Evolutionary conservation across 176 grass and related monocot species (phyloP).

Genomic region (Metroxylon sagu): DNA sequence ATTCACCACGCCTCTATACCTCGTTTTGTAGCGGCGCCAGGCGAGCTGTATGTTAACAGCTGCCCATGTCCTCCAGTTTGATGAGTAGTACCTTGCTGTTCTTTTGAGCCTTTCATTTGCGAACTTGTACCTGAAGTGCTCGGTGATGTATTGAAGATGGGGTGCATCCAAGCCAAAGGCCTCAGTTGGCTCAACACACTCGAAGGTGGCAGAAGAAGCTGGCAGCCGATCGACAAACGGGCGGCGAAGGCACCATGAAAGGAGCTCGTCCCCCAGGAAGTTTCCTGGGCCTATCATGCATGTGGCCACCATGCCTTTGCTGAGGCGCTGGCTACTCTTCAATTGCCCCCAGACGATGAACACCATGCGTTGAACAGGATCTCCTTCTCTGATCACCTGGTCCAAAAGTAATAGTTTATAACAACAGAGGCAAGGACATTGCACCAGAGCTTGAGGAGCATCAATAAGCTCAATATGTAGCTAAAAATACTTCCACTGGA

Average conservation of each 20-base stretch:
- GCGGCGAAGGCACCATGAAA: conserved; percentile 83
- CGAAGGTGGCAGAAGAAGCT: conserved; percentile 74
- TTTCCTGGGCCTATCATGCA: conserved; percentile 54
- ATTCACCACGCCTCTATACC: conserved; percentile 13
- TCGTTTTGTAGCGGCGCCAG: conserved; percentile 62
- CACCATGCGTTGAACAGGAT: conserved; percentile 90
- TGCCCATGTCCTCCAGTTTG: conserved; percentile 92
- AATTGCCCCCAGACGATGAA: conserved; percentile 75
- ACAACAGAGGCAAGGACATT: no score
- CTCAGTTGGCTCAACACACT: conserved; percentile 66
- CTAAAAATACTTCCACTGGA: no score
- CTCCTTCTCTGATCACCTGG: conserved; percentile 85
- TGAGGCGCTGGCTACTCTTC: conserved; percentile 65
- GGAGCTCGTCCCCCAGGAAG: conserved; percentile 95
- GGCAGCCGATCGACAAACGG: conserved; percentile 65
- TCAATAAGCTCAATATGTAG: no score
- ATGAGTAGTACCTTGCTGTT: conserved; percentile 82
- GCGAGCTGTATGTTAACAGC: conserved; percentile 95
- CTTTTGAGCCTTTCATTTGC: conserved; percentile 85
- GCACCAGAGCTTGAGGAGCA: no score
- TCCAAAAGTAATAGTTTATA: background rate
- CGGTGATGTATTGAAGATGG: conserved; percentile 84
- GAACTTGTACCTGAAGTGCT: conserved; percentile 96
- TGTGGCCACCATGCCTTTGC: conserved; percentile 69
- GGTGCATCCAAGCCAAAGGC: conserved; percentile 66